Conservation (phyloP, 192 early-diverging fungal genomes). For the Haplosporangium gracile region DNA sequence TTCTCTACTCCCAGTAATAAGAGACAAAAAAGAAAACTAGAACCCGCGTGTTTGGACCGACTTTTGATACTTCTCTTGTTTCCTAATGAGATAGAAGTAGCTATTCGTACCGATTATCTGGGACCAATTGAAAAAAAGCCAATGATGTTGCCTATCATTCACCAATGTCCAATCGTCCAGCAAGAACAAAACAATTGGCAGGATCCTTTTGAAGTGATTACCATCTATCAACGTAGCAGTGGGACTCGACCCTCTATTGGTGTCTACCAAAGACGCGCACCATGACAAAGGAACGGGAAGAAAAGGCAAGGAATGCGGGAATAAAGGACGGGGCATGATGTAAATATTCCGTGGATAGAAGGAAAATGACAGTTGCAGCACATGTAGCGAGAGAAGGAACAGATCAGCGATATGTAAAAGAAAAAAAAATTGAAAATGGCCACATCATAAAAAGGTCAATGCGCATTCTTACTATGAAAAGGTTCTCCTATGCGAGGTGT, state of each 20-base stretch:
- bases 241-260: neutral
- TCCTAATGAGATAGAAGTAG: neutral
- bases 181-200: too few species aligned
- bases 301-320: neutral
- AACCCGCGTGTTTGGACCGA: neutral
- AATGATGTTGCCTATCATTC: too few species aligned
- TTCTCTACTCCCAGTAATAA: too few species aligned
- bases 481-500: too few species aligned
- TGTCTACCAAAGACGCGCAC: neutral
- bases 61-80: neutral
- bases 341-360: slow-evolving; percentile 15
- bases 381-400: neutral
- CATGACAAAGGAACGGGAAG: neutral
- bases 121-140: too few species aligned
- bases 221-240: too few species aligned
- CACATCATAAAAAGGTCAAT: neutral
- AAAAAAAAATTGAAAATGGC: neutral
- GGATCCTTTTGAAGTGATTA: too few species aligned
- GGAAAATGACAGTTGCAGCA: neutral
- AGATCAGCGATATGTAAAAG: neutral
- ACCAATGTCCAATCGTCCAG: too few species aligned
- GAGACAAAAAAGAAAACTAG: neutral
- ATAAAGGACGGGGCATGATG: neutral
- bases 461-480: neutral
- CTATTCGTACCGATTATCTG: neutral